phyloP scores from a whole-genome alignment of 371 early-diverging fungal genomes.

The Pancytospora philotis region DNA sequence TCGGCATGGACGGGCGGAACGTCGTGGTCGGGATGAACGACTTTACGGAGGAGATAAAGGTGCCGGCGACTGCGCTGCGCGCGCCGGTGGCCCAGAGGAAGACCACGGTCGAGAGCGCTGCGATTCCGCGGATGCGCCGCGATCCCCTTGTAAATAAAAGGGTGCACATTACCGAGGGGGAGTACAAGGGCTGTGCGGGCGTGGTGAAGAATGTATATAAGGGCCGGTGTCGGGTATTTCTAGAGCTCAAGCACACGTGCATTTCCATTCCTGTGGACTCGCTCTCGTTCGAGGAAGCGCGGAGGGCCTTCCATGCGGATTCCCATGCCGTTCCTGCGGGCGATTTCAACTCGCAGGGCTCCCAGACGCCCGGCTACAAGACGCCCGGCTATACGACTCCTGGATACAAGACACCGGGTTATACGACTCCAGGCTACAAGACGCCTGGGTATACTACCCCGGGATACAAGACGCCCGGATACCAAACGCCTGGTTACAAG shows the following conservation, averaged over 20 bases:
- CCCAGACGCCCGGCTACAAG: constrained; percentile 34
- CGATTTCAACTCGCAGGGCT: constrained; percentile 43
- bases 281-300: background rate
- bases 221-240: constrained; percentile 72
- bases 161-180: constrained; percentile 74
- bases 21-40: constrained; percentile 25
- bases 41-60: constrained; percentile 54
- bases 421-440: constrained; percentile 21
- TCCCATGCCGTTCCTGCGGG: constrained; percentile 19
- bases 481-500: constrained; percentile 21
- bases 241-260: constrained; percentile 73
- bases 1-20: constrained; percentile 67
- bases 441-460: constrained; percentile 18
- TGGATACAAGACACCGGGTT: constrained; percentile 22
- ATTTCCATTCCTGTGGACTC: constrained; percentile 61
- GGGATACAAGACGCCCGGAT: constrained; percentile 28
- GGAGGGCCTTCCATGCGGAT: background rate
- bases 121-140: constrained; percentile 60
- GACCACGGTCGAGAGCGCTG: constrained; percentile 62
- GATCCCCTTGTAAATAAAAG: constrained; percentile 74
- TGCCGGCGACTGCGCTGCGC: constrained; percentile 56
- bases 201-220: constrained; percentile 77
- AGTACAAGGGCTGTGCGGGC: constrained; percentile 88
- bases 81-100: constrained; percentile 66
- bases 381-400: constrained; percentile 36